phyloP scores from a whole-genome alignment of 1,139 yeast species.

The Yamadazyma diospyri region DNA sequence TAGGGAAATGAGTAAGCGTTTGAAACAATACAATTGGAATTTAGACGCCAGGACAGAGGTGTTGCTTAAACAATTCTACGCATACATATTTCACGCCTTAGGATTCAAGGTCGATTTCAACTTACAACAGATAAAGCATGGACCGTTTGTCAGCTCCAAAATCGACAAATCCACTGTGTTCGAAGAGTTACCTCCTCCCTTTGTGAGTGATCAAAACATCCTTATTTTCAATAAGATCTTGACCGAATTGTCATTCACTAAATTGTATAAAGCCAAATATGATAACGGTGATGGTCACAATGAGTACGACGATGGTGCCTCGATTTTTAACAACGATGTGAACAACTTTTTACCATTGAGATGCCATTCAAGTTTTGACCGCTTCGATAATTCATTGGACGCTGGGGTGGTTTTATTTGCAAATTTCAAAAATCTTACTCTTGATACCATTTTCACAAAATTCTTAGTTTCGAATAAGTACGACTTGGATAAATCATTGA shows the following conservation, averaged over 20 bases:
- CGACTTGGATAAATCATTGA: conserved; percentile 57
- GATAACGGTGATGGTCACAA: conserved; percentile 1
- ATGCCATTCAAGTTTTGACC: conserved; percentile 5
- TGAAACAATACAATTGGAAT: conserved; percentile 7
- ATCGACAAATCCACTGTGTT: conserved; percentile 4
- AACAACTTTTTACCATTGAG: conserved; percentile 7
- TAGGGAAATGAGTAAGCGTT: conserved; percentile 1
- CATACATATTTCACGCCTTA: conserved; percentile 56
- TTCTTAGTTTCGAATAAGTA: conserved; percentile 74
- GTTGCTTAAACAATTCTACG: conserved; percentile 73
- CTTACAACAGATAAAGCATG: conserved; percentile 11
- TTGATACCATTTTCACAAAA: conserved; percentile 66
- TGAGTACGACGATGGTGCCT: conserved; percentile 10
- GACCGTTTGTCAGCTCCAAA: conserved; percentile 13
- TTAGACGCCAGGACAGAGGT: conserved; percentile 46
- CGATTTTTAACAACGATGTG: conserved; percentile 4
- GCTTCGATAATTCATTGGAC: conserved; percentile 2
- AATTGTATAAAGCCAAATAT: conserved; percentile 9
- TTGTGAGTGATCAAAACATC: conserved; percentile 7
- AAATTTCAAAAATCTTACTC: conserved; percentile 61
- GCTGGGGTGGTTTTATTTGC: conserved; percentile 38
- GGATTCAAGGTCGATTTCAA: conserved; percentile 52
- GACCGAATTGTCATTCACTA: conserved; percentile 8
- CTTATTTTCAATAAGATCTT: conserved; percentile 6
- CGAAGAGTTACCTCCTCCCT: conserved; percentile 7